phyloP scores from a whole-genome alignment of 2,329 filamentous ascomycete genomes.

The Pyrenophora seminiperda region DNA sequence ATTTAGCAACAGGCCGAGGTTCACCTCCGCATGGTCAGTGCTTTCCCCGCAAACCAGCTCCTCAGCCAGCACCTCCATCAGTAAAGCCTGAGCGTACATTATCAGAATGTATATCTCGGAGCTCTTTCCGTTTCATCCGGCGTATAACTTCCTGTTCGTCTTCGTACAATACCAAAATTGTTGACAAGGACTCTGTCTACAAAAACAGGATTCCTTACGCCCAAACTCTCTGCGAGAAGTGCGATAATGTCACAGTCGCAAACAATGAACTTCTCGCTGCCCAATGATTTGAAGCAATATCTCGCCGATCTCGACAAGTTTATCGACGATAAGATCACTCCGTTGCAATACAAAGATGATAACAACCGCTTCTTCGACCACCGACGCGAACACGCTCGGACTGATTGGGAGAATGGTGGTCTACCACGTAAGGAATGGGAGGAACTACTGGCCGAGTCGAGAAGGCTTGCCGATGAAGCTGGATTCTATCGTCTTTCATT shows the following conservation, averaged over 20 bases:
- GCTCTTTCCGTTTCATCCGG: conserved; percentile 12
- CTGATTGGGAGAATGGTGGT: conserved; percentile 64
- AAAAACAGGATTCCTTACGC: background rate
- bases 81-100: conserved; percentile 29
- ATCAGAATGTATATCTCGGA: conserved; percentile 31
- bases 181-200: conserved; percentile 1
- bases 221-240: background rate
- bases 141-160: background rate
- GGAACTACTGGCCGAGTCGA: conserved; percentile 56
- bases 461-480: conserved; percentile 60
- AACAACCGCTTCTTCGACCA: conserved; percentile 71
- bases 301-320: conserved; percentile 61
- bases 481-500: conserved; percentile 66
- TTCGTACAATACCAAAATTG: conserved; percentile 2
- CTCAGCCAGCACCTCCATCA: conserved; percentile 21
- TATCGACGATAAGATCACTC: conserved; percentile 60
- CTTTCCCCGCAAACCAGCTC: conserved; percentile 25
- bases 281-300: conserved; percentile 56
- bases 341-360: conserved; percentile 61
- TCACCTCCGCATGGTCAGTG: conserved; percentile 17
- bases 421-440: conserved; percentile 66
- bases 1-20: conserved; percentile 2
- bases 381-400: conserved; percentile 65
- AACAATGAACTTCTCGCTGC: conserved; percentile 56
- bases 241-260: conserved; percentile 9